Percentiles rank a stretch among this genome's conserved stretches.
phyloP scores from a whole-genome alignment of 2,329 filamentous ascomycete genomes.

The Knufia fluminis region DNA sequence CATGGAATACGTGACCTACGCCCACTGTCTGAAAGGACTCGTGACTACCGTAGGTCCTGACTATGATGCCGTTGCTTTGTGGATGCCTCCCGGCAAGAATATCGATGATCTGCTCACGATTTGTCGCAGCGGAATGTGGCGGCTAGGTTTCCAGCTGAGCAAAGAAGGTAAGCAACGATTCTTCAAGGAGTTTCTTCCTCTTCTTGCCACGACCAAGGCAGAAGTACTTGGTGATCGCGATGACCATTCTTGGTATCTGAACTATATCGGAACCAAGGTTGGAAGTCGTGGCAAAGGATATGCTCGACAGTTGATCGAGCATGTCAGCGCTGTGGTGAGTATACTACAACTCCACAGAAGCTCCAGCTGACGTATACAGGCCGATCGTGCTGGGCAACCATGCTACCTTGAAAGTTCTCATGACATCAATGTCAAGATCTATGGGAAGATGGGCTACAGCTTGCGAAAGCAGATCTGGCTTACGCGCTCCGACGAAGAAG shows the following conservation, averaged over 20 bases:
- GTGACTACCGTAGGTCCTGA: constrained; percentile 66
- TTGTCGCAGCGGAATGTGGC: constrained; percentile 68
- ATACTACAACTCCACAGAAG: not conserved
- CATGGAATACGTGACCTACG: constrained; percentile 67
- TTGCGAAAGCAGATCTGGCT: constrained; percentile 55
- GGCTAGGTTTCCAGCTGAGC: constrained; percentile 64
- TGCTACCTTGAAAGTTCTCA: constrained; percentile 76
- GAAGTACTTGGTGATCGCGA: constrained; percentile 59
- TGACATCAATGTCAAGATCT: constrained; percentile 58
- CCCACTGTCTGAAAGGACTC: constrained; percentile 64
- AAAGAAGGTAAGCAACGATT: constrained; percentile 63
- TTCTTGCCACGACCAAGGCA: constrained; percentile 63
- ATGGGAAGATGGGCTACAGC: constrained; percentile 66
- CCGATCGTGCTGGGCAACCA: constrained; percentile 57
- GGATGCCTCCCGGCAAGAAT: constrained; percentile 66
- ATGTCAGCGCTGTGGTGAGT: constrained; percentile 56
- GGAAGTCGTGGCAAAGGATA: constrained; percentile 63
- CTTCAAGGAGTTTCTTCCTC: constrained; percentile 66
- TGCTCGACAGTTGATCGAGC: constrained; percentile 59
- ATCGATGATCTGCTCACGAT: constrained; percentile 65
- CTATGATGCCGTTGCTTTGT: constrained; percentile 69
- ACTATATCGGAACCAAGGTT: constrained; percentile 71
- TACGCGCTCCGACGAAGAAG: constrained; percentile 39
- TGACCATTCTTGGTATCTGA: constrained; percentile 66
- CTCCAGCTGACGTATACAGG: constrained; percentile 33